Conservation (phyloP, 2,329 filamentous ascomycete species). For the Chrysosporium queenslandicum region DNA sequence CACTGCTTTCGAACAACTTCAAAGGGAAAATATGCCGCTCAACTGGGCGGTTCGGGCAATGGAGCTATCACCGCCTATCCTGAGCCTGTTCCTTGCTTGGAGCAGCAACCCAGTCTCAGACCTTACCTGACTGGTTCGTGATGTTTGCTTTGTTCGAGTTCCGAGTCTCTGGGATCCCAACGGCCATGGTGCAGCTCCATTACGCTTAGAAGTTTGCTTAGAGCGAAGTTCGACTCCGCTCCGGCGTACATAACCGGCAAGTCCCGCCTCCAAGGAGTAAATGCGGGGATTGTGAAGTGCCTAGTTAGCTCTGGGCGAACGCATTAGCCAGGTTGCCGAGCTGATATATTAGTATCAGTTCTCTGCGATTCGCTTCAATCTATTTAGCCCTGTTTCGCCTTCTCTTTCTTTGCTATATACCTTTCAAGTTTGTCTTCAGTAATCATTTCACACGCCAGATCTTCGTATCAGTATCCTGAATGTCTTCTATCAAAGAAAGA, state of each 20-base stretch:
- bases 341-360: not conserved
- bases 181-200: no score
- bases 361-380: not conserved
- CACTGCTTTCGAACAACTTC: not conserved
- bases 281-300: not conserved
- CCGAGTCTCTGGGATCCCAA: no score
- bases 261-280: not conserved
- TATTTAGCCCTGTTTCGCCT: not conserved
- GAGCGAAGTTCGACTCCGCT: no score
- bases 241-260: no score
- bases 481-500: constrained; percentile 14
- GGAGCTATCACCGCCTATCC: no score
- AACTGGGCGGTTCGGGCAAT: no score
- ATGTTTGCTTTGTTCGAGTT: no score
- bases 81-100: no score
- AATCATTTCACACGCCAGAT: not conserved
- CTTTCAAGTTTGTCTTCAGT: not conserved
- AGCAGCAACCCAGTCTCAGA: no score
- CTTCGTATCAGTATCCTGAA: not conserved
- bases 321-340: not conserved
- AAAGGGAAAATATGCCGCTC: not conserved
- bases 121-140: no score
- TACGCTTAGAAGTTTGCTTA: no score
- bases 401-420: not conserved
- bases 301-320: not conserved